These are phyloP conservation scores for Arthrobotrys conoides DNA, from an alignment of 2,329 filamentous ascomycete species.

Conservation along the genomic window DNA sequence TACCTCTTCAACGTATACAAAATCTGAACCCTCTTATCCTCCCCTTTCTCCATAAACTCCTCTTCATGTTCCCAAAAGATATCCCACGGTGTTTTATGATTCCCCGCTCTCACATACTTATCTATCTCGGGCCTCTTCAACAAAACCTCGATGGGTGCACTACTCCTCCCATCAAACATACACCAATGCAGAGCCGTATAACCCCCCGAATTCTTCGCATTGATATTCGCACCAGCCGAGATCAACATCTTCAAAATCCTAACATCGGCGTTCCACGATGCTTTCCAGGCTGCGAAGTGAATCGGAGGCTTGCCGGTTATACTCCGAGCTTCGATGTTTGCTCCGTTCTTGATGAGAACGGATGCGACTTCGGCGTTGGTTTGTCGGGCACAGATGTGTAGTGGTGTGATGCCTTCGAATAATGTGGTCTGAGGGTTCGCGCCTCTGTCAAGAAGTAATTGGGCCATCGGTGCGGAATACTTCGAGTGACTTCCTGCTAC, in stretches of 20 bases:
- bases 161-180: slow-evolving; percentile 58
- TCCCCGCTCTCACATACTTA: slow-evolving; percentile 48
- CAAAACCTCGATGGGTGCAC: slow-evolving; percentile 56
- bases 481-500: slow-evolving; percentile 54
- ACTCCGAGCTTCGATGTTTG: slow-evolving; percentile 55
- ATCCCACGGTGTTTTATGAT: slow-evolving; percentile 59
- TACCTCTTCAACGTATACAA: slow-evolving; percentile 53
- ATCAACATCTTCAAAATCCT: slow-evolving; percentile 57
- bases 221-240: slow-evolving; percentile 54
- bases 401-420: slow-evolving; percentile 57
- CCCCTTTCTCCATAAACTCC: slow-evolving; percentile 47
- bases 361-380: slow-evolving; percentile 55
- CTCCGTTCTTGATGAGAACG: slow-evolving; percentile 52
- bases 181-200: slow-evolving; percentile 60
- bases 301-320: slow-evolving; percentile 59
- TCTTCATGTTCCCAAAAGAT: slow-evolving; percentile 60
- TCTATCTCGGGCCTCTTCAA: slow-evolving; percentile 49
- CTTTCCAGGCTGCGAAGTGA: slow-evolving; percentile 59
- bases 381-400: slow-evolving; percentile 58
- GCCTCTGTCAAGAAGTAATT: slow-evolving; percentile 53
- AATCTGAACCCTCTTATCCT: slow-evolving; percentile 57
- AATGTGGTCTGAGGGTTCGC: slow-evolving; percentile 50
- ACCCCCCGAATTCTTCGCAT: slow-evolving; percentile 55
- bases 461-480: slow-evolving; percentile 54
- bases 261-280: slow-evolving; percentile 58